Conservation (phyloP, 768 basidiomycete species). For the Naganishia friedmannii region DNA sequence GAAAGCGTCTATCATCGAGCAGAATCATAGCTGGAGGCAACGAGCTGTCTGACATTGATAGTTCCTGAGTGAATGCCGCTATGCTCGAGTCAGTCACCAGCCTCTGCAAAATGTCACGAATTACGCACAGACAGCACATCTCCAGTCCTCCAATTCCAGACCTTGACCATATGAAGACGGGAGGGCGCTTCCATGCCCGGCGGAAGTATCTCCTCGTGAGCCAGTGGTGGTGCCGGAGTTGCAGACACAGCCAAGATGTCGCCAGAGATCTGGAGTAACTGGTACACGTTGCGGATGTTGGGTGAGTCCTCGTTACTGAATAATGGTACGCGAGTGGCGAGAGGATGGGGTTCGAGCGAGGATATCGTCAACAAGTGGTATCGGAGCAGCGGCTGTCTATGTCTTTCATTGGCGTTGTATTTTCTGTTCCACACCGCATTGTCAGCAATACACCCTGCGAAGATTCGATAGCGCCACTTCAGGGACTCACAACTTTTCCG, state of each 20-base stretch:
- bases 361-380: conserved; percentile 48
- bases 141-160: conserved; percentile 71
- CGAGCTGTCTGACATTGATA: neutral
- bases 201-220: conserved; percentile 13
- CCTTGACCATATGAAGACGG: conserved; percentile 55
- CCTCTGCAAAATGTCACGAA: too few species aligned
- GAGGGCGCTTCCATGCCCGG: neutral
- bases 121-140: conserved; percentile 57
- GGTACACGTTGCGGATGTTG: conserved; percentile 25
- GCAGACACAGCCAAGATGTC: conserved; percentile 60
- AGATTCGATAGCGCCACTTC: neutral
- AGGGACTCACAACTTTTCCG: conserved; percentile 53
- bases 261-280: conserved; percentile 59
- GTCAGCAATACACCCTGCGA: neutral
- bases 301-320: conserved; percentile 33
- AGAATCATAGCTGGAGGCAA: conserved; percentile 17
- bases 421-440: conserved; percentile 4
- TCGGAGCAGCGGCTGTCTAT: conserved; percentile 16
- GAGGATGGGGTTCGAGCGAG: conserved; percentile 43
- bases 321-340: conserved; percentile 30
- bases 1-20: conserved; percentile 8
- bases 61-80: neutral
- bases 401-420: conserved; percentile 29
- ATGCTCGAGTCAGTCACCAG: neutral
- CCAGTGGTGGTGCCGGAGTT: conserved; percentile 28